Percentiles rank a stretch among this genome's conserved stretches.
phyloP scores from a whole-genome alignment of 139 green algal genomes.

The Marvania coccoides region DNA sequence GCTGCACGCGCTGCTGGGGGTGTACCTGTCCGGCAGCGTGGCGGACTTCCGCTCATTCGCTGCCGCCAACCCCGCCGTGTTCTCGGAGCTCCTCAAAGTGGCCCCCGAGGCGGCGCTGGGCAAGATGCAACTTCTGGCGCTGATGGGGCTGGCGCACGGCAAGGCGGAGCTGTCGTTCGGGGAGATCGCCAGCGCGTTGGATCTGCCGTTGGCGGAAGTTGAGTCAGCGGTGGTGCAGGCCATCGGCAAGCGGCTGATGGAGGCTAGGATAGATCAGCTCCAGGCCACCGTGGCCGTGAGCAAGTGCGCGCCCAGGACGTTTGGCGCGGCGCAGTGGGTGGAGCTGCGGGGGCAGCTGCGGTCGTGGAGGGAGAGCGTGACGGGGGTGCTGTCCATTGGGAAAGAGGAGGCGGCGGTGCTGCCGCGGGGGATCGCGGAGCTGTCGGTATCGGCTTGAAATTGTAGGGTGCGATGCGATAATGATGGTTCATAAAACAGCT shows the following conservation, averaged over 20 bases:
- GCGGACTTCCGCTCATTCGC: slow-evolving; percentile 22
- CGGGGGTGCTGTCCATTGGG: not conserved
- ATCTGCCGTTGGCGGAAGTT: slow-evolving; percentile 22
- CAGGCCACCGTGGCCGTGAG: slow-evolving; percentile 15
- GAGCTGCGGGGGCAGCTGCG: slow-evolving; percentile 28
- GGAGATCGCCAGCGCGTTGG: slow-evolving; percentile 12
- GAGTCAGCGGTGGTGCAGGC: slow-evolving; percentile 39
- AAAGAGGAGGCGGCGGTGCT: not conserved
- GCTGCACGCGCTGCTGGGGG: slow-evolving; percentile 19
- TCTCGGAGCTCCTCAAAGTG: slow-evolving; percentile 1
- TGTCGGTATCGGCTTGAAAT: not conserved
- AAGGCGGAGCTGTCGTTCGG: slow-evolving; percentile 12
- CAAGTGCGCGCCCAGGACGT: slow-evolving; percentile 32
- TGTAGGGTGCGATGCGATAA: not conserved
- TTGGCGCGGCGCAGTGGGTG: slow-evolving; percentile 33
- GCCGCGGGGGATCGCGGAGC: not conserved
- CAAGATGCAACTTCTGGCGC: slow-evolving; percentile 31
- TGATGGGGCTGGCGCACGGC: slow-evolving; percentile 25
- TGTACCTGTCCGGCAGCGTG: slow-evolving; percentile 14
- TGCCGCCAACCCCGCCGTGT: not conserved
- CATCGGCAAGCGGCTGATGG: slow-evolving; percentile 41
- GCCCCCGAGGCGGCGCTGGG: slow-evolving; percentile 6
- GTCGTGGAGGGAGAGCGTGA: slow-evolving; percentile 25
- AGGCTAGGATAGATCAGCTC: slow-evolving; percentile 33
- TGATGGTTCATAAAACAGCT: no score